These are phyloP conservation scores for Phytopythium aichiense DNA, from an alignment of 352 stramenopile species.

Conservation along the genomic window DNA sequence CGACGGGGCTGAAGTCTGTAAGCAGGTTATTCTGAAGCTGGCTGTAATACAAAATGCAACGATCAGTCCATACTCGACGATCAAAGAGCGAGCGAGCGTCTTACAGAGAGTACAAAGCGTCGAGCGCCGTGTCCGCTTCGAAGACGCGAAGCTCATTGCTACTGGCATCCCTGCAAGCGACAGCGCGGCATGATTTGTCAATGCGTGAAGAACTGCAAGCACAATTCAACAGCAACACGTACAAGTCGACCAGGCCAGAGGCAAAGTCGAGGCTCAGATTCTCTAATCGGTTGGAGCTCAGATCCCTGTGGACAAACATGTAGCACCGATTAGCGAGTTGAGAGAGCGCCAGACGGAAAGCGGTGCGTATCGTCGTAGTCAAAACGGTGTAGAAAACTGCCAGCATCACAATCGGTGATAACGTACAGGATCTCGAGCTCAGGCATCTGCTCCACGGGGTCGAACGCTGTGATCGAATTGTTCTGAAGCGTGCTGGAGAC, in stretches of 20 bases:
- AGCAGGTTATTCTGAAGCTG: conserved; percentile 4
- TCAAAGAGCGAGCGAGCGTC: background rate
- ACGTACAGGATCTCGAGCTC: background rate
- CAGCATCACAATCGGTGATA: too few relatives aligned
- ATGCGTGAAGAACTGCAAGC: background rate
- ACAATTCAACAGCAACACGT: background rate
- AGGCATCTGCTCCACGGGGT: background rate
- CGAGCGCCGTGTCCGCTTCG: background rate
- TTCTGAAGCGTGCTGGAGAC: background rate
- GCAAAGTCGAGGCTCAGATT: background rate
- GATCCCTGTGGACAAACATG: background rate
- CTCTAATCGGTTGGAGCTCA: background rate
- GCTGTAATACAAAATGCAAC: background rate
- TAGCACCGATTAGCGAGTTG: too few relatives aligned
- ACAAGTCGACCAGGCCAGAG: background rate
- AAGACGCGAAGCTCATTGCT: conserved; percentile 2
- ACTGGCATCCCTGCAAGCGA: background rate
- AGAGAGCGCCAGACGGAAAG: too few relatives aligned
- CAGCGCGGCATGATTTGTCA: background rate
- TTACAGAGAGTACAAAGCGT: conserved; percentile 2
- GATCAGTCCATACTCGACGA: background rate
- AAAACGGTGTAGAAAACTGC: too few relatives aligned
- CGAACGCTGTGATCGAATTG: background rate
- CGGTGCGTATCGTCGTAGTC: too few relatives aligned
- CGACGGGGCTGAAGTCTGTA: background rate